Evolutionary conservation across 768 basidiomycete genomes (phyloP).

Genomic region (Hericium coralloides): DNA sequence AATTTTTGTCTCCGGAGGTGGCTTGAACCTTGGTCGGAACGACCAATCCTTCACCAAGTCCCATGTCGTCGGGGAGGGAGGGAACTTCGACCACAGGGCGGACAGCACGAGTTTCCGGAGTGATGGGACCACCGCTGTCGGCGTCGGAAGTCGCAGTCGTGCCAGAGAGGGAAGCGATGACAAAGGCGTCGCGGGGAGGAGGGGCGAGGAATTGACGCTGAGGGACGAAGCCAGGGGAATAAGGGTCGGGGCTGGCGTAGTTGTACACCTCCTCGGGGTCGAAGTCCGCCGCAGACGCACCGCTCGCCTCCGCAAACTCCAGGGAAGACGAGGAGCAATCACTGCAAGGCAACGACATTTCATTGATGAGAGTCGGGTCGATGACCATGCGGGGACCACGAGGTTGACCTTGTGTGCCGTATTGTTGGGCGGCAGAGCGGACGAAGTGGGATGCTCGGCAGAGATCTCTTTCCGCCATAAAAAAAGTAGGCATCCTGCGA

Average conservation of each 20-base stretch:
- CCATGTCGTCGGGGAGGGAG: background rate
- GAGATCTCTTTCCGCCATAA: constrained; percentile 42
- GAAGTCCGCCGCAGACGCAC: background rate
- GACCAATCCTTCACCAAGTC: background rate
- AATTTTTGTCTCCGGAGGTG: background rate
- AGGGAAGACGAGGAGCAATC: background rate
- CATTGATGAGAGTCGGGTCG: too few species aligned
- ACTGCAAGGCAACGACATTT: background rate
- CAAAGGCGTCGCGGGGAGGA: background rate
- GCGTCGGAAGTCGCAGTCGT: background rate
- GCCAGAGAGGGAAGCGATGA: background rate
- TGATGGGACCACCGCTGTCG: constrained; percentile 12
- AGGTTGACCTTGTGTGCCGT: background rate
- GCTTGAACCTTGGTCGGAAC: too few species aligned
- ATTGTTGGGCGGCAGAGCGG: constrained; percentile 17
- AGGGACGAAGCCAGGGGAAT: background rate
- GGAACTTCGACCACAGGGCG: background rate
- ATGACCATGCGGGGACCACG: too few species aligned
- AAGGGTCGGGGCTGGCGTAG: background rate
- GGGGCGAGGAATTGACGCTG: background rate
- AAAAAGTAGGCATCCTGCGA: constrained; percentile 48
- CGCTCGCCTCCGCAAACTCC: background rate
- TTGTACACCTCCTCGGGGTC: background rate
- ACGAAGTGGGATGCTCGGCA: constrained; percentile 20
- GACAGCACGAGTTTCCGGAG: constrained; percentile 8